Evolutionary conservation across 441 rosid species (phyloP), one percentile per base, ranked within the genome.

Genomic region (Mallotus repandus): DNA sequence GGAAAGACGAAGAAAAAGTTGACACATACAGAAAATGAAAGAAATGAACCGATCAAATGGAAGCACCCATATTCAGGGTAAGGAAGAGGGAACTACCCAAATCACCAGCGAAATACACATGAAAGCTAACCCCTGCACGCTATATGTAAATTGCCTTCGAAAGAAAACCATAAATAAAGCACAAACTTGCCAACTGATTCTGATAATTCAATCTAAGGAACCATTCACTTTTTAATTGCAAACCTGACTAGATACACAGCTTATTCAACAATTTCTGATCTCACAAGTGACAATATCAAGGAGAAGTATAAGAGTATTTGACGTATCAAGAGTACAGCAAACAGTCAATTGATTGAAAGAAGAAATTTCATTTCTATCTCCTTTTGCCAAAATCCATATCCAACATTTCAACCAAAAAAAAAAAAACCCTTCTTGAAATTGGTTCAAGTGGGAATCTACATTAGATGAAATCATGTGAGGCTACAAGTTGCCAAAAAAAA

Each of bases 221-320:
- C 49, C 48, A 19, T 19, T 41, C 18, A 54, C 35, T 16, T n/a
- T 68, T 68, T 32, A 19, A 19, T 10, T 35, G 46, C 29, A 41
- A n/a, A 19, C 48, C 41, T 38, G 5, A 38, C 35, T 43, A 68
- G 29, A 43, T 53, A 54, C 35, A 10, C 16, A 53, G 50, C 32
- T 19, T 55, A 54, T 68, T 48, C 62, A 68, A 63, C 5, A n/a
- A 66, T 19, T 29, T 38, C 62, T 60, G 9, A 53, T 53, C 62
- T 38, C 71, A 55, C 11, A 43, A 5, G 12, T 18, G 35, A 53
- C 29, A 55, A 68, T 10, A 19, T 13, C 41, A 54, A 43, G 19
- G 8, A 49, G 11, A 49, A 38, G 41, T 38, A 38, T 4, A 38
- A 4, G 41, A 4, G 41, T 6, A 38, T 4, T 38, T 38, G 41